Percentiles rank a stretch among this genome's conserved stretches.
These are phyloP conservation scores for Pseudogymnoascus sp. DNA, from an alignment of 2,329 filamentous ascomycete species.

Conservation along the genomic window DNA sequence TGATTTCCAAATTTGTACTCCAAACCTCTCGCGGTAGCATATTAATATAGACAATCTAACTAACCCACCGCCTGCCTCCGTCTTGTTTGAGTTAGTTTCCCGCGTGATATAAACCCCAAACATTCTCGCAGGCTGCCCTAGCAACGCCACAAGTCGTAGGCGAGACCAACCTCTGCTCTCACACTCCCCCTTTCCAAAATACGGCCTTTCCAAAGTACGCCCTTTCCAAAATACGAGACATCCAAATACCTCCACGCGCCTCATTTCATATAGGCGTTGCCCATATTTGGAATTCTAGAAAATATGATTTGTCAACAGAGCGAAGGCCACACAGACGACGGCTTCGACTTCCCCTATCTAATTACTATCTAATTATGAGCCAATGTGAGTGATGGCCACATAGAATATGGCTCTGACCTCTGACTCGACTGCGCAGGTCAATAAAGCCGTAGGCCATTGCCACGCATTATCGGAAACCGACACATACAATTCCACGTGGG, in stretches of 20 bases:
- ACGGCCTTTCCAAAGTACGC: neutral
- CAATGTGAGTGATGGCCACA: neutral
- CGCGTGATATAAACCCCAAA: neutral
- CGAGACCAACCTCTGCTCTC: neutral
- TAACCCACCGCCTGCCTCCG: neutral
- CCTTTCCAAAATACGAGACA: too few species aligned
- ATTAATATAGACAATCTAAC: neutral
- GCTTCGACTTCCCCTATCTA: neutral
- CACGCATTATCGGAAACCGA: neutral
- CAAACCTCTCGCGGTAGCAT: neutral
- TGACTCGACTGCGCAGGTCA: neutral
- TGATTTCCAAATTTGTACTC: neutral
- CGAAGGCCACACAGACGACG: neutral
- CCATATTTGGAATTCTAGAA: neutral
- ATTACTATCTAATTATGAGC: neutral
- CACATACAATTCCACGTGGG: neutral
- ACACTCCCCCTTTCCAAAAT: neutral
- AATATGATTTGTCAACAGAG: neutral
- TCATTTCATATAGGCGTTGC: neutral
- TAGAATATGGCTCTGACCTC: neutral
- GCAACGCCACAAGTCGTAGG: neutral
- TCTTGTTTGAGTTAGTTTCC: neutral
- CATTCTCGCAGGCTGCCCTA: neutral
- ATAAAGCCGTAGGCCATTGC: neutral
- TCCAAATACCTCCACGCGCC: neutral